A percentile compares a stretch with the other conserved stretches of the same genome.
phyloP scores from a whole-genome alignment of 2,329 filamentous ascomycete genomes.

The Aspergillus tamarii region DNA sequence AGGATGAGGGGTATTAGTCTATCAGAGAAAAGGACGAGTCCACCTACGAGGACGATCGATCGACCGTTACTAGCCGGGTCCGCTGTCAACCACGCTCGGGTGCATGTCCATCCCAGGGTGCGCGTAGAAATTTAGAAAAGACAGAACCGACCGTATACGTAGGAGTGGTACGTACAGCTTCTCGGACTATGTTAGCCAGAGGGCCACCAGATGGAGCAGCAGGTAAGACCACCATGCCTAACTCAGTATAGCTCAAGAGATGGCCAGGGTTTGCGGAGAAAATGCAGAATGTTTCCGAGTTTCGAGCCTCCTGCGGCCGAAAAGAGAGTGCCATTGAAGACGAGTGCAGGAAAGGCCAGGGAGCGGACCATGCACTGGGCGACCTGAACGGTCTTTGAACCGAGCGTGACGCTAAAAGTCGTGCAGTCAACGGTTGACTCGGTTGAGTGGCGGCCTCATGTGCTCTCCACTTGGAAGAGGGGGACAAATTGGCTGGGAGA shows the following conservation, averaged over 20 bases:
- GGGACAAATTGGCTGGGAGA: constrained; percentile 10
- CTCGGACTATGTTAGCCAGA: background rate
- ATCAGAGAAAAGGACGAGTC: background rate
- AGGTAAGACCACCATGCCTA: constrained; percentile 18
- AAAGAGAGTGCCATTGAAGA: constrained; percentile 17
- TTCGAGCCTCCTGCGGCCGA: constrained; percentile 23
- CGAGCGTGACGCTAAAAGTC: constrained; percentile 24
- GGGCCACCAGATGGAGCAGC: constrained; percentile 14
- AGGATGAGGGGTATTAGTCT: background rate
- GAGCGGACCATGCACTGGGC: constrained; percentile 25
- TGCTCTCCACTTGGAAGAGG: constrained; percentile 17
- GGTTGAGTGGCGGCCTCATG: constrained; percentile 14
- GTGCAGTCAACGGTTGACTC: constrained; percentile 17
- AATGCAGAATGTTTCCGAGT: constrained; percentile 15
- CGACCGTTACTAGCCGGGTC: constrained; percentile 10
- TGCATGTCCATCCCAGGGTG: background rate
- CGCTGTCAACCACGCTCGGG: constrained; percentile 12
- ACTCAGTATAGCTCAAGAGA: constrained; percentile 10
- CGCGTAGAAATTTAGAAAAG: background rate
- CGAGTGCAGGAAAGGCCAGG: constrained; percentile 23
- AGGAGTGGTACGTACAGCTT: constrained; percentile 15
- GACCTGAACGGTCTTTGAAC: constrained; percentile 19
- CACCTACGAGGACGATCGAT: constrained; percentile 3
- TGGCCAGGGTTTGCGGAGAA: constrained; percentile 25
- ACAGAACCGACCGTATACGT: constrained; percentile 6